Base-by-base conservation (phyloP, 495 filamentous ascomycete species). In the Talaromyces stipitatus region DNA sequence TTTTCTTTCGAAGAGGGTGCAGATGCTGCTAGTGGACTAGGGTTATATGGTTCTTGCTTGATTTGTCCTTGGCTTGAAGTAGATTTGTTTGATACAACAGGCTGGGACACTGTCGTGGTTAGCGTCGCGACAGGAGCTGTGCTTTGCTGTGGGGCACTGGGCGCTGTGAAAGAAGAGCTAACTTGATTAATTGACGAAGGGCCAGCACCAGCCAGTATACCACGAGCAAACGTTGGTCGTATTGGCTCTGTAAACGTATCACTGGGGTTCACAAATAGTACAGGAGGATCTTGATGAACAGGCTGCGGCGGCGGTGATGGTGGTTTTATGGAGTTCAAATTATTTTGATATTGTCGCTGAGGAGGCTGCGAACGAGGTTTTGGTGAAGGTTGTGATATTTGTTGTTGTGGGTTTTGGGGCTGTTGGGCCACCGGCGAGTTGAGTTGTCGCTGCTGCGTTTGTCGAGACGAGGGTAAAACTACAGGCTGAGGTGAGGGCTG, bases 221-320 rank as follows among this genome's bases (percentile, higher is more conserved):
- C 26, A 28, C 66, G 67, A 9, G 73, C 54, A 33, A 69, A 67
- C 30, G 68, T 65, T n/a, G 73, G 65, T 56, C 76, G 74, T 7
- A 47, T 18, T 18, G 45, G 43, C 45, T 16, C 18, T 27, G 26
- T 48, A 29, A 28, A 33, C 18, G 74, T 56, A 57, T 74, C 66
- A 26, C 71, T 66, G 0, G 73, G 73, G 24, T 75, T 75, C 29
- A 76, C 69, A 64, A 72, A 78, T 52, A 73, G 59, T 12, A 45
- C 4, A 27, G 9, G 11, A 47, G 50, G 46, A 63, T 62, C 27
- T 63, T 64, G 22, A 55, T 60, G 41, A 60, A 36, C n/a, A 61
- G 64, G 12, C 36, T 67, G 64, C 60, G 43, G 77, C 72, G 29
- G 43, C 4, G 33, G 33, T 36, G 33, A 46, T 14, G 1, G 43